These are phyloP conservation scores for Conringia planisiliqua DNA, from an alignment of 345 rosid genomes.

Conservation along the genomic window DNA sequence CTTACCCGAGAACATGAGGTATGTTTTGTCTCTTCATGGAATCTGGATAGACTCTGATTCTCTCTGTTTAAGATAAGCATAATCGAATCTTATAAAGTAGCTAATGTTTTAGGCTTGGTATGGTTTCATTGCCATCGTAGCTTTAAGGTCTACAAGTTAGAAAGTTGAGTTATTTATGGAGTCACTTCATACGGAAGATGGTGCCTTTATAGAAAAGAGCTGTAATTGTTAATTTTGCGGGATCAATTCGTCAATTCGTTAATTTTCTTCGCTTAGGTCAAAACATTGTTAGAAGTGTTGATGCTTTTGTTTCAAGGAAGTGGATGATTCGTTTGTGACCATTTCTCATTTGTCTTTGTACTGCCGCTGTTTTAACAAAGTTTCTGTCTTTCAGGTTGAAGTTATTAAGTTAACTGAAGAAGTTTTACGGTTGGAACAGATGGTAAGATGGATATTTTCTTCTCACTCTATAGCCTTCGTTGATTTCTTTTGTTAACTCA, in stretches of 20 bases:
- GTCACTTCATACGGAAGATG: neutral
- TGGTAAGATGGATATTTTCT: slow-evolving; percentile 19
- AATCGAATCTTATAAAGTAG: neutral
- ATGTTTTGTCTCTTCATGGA: neutral
- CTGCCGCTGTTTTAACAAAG: neutral
- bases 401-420: slow-evolving; percentile 31
- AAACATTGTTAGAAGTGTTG: neutral
- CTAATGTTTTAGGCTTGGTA: neutral
- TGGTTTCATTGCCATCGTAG: neutral
- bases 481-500: neutral
- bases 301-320: neutral
- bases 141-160: slow-evolving; percentile 1
- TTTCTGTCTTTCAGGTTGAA: slow-evolving; percentile 19
- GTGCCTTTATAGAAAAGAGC: neutral
- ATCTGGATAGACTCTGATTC: neutral
- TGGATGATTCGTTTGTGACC: neutral
- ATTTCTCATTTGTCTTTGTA: neutral
- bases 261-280: neutral
- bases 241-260: neutral
- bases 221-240: neutral
- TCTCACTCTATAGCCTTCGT: neutral
- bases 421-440: slow-evolving; percentile 27
- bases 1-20: slow-evolving; percentile 78
- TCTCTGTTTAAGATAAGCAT: neutral
- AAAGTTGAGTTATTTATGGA: neutral